Conservation (phyloP, 306 rosid genomes). For the Gastrolobium bilobum region DNA sequence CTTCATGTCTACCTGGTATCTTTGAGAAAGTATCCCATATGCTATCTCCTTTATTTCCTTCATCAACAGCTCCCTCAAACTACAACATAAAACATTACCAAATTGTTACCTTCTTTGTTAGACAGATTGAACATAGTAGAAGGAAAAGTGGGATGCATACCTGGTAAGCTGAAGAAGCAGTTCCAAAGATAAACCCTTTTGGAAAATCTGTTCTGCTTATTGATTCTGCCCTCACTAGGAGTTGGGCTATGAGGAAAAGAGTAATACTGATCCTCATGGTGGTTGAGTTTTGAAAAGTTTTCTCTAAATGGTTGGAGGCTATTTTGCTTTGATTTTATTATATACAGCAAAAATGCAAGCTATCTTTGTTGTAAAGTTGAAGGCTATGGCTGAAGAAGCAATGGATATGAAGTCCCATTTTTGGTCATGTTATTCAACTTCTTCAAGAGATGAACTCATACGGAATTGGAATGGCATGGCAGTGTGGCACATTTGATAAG, state of each 20-base stretch:
- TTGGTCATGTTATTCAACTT: slow-evolving; percentile 41
- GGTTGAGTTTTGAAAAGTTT: slow-evolving; percentile 40
- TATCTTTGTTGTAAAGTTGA: slow-evolving; percentile 58
- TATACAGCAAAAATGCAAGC: slow-evolving; percentile 40
- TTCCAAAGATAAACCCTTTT: slow-evolving; percentile 84
- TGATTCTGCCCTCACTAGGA: slow-evolving; percentile 60
- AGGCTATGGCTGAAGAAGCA: slow-evolving; percentile 49
- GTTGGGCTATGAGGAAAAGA: slow-evolving; percentile 47
- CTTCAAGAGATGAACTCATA: background rate
- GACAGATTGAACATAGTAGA: slow-evolving; percentile 1
- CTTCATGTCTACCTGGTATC: slow-evolving; percentile 65
- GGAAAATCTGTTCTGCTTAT: slow-evolving; percentile 86
- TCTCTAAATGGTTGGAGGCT: slow-evolving; percentile 12
- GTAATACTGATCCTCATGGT: slow-evolving; percentile 58
- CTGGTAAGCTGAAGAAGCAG: slow-evolving; percentile 98
- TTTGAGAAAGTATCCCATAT: slow-evolving; percentile 88
- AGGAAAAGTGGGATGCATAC: slow-evolving; percentile 50
- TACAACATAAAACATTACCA: slow-evolving; percentile 37
- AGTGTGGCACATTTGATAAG: slow-evolving; percentile 30
- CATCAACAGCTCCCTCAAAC: slow-evolving; percentile 92
- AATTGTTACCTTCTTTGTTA: slow-evolving; percentile 12
- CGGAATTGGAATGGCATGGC: slow-evolving; percentile 26
- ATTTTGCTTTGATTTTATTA: slow-evolving; percentile 42
- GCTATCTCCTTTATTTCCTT: slow-evolving; percentile 92
- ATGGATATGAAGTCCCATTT: slow-evolving; percentile 34